Base-by-base conservation (phyloP, 495 filamentous ascomycete species). In the Penicillium parvum region DNA sequence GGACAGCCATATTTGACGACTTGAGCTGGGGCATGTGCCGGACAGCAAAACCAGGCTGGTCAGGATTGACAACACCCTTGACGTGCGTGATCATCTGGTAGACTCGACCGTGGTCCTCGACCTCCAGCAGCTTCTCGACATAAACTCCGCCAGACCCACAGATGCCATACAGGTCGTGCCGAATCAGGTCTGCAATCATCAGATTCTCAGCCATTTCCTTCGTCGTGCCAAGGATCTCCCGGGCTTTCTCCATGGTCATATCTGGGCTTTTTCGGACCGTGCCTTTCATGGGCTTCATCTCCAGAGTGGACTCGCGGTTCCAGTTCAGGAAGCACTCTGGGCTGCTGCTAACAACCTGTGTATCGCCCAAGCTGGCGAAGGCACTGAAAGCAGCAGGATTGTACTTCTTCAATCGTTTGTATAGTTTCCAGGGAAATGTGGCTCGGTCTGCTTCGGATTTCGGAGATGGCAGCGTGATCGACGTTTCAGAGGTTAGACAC, bases 161-260 rank as follows among this genome's bases (percentile, higher is more conserved):
- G 22, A 95, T 81, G 25, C 81, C 78, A 60, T 91, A 86, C 15
- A 98, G 71, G 62, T 98, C 92, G 58, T 96, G 91, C 0, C 91
- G 76, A 20, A 95, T 89, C 5, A 98, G 72, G 66, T 96, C 92
- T 1, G 95, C 89, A 46, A 98, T 96, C 92, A 98, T 98, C 5
- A 98, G 77, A 55, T 96, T 96, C 66, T 98, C 92, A 9, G 92
- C 90, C 53, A 82, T 83, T 57, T 96, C 92, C 58, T 98, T 98
- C 9, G 83, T 81, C 1, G 84, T 75, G 36, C 81, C 72, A 3
- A 96, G 76, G 45, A 90, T 77, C 27, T 61, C 61, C 27, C 77
- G 79, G 10, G 90, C 91, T 49, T 84, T 71, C 9, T 69, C 75
- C 29, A 83, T 67, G 1, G 85, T 91, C 56, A 79, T 77, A 11